Evolutionary conservation across 305 asterid species (phyloP).

Genomic region (Ilex paraguariensis): DNA sequence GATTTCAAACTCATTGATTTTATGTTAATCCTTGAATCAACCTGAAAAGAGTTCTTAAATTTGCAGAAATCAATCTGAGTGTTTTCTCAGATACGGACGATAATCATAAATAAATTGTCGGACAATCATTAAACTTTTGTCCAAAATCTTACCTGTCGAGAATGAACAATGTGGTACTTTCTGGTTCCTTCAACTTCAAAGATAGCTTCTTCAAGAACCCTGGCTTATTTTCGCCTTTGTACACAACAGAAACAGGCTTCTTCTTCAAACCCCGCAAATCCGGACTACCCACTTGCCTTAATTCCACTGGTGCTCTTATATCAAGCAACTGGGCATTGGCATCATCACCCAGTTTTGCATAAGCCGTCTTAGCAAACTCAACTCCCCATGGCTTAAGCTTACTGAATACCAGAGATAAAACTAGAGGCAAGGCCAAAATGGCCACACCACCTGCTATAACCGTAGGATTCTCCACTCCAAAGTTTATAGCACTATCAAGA

Average conservation of each 20-base stretch:
- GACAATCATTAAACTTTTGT: background rate
- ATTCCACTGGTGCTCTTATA: constrained; percentile 53
- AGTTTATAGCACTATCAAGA: constrained; percentile 43
- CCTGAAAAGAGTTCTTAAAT: too few species aligned
- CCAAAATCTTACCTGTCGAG: constrained; percentile 79
- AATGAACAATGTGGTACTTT: constrained; percentile 75
- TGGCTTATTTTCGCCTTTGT: constrained; percentile 67
- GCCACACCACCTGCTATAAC: constrained; percentile 61
- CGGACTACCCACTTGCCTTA: constrained; percentile 63
- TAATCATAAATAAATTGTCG: too few species aligned
- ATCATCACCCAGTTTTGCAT: constrained; percentile 70
- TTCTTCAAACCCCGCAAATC: constrained; percentile 76
- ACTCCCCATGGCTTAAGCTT: constrained; percentile 79
- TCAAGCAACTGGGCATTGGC: constrained; percentile 64
- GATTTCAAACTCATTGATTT: too few species aligned
- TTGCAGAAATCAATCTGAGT: too few species aligned
- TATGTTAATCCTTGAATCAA: too few species aligned
- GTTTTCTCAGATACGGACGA: too few species aligned
- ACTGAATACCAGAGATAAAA: constrained; percentile 56
- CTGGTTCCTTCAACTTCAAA: constrained; percentile 79
- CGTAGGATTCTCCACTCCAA: constrained; percentile 61
- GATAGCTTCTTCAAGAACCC: constrained; percentile 77
- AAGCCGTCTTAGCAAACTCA: constrained; percentile 77
- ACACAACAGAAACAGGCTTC: constrained; percentile 60
- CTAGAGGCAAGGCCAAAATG: constrained; percentile 58